Evolutionary conservation across 2,329 filamentous ascomycete species (phyloP).

Genomic region (Penicillium sp.): DNA sequence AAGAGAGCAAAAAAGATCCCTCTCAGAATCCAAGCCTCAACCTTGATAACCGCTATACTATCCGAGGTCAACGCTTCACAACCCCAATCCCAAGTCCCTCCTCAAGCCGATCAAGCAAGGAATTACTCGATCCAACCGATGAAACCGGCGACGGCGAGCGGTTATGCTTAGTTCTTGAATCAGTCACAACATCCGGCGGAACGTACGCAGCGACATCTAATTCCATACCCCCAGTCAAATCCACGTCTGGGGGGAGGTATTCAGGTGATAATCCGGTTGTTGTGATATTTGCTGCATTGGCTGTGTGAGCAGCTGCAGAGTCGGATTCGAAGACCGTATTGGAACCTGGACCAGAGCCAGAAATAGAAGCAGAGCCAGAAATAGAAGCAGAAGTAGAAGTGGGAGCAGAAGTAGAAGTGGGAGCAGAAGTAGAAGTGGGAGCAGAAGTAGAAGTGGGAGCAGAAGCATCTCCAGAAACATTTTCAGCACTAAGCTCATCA

Average conservation of each 20-base stretch:
- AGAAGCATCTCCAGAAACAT: no score
- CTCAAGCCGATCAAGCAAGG: slow-evolving; percentile 22
- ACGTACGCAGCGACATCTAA: neutral
- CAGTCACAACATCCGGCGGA: neutral
- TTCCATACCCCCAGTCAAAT: neutral
- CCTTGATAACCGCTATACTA: neutral
- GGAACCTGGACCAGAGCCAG: neutral
- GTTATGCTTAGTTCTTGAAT: neutral
- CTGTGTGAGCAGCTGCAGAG: neutral
- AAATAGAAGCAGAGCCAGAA: no score
- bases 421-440: no score
- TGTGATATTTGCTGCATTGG: neutral
- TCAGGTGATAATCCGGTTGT: neutral
- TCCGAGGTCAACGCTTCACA: slow-evolving; percentile 1
- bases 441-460: no score
- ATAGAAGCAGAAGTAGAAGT: neutral
- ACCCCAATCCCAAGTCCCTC: slow-evolving; percentile 24
- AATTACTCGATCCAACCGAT: slow-evolving; percentile 16
- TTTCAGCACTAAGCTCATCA: neutral
- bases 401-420: no score
- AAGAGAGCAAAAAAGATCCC: neutral
- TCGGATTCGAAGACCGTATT: neutral
- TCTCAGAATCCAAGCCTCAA: neutral
- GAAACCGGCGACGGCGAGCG: slow-evolving; percentile 13
- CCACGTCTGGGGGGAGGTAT: neutral